Conservation (phyloP, 2,329 filamentous ascomycete genomes). For the Sporothrix globosa region DNA sequence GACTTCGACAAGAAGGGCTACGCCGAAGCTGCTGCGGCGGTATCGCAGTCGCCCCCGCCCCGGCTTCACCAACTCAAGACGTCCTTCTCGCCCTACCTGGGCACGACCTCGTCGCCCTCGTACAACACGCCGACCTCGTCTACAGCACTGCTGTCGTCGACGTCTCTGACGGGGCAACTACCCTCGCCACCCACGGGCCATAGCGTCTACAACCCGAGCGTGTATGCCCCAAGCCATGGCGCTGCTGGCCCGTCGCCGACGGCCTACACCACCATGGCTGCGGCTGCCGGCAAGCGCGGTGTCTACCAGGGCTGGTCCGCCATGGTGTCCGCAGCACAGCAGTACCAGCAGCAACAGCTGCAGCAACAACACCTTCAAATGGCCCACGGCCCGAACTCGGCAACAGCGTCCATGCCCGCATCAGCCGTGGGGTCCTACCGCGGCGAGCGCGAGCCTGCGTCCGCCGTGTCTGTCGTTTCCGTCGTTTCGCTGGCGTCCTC, state of each 20-base stretch:
- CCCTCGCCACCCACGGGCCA: not conserved
- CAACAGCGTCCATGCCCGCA: not conserved
- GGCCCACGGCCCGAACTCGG: not conserved
- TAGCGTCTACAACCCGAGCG: constrained; percentile 37
- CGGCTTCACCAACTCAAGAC: constrained; percentile 38
- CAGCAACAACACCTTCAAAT: not conserved
- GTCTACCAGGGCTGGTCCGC: constrained; percentile 31
- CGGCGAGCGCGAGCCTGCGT: not conserved
- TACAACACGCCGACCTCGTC: constrained; percentile 39
- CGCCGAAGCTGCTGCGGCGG: not conserved
- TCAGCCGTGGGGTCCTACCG: constrained; percentile 3
- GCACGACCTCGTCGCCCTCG: constrained; percentile 33
- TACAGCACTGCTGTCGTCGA: constrained; percentile 28
- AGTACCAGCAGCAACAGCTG: constrained; percentile 20
- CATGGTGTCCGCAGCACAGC: constrained; percentile 23
- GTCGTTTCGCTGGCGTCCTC: constrained; percentile 1
- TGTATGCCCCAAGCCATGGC: constrained; percentile 25
- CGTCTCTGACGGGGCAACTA: not conserved
- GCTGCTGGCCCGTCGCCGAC: not conserved
- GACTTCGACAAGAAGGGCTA: constrained; percentile 21
- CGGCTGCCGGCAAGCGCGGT: constrained; percentile 22
- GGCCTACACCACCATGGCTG: not conserved
- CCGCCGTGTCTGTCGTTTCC: not conserved
- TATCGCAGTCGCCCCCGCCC: constrained; percentile 19
- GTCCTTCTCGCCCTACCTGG: constrained; percentile 36